phyloP scores from a whole-genome alignment of 257 asterid genomes.

The Haberlea rhodopensis region DNA sequence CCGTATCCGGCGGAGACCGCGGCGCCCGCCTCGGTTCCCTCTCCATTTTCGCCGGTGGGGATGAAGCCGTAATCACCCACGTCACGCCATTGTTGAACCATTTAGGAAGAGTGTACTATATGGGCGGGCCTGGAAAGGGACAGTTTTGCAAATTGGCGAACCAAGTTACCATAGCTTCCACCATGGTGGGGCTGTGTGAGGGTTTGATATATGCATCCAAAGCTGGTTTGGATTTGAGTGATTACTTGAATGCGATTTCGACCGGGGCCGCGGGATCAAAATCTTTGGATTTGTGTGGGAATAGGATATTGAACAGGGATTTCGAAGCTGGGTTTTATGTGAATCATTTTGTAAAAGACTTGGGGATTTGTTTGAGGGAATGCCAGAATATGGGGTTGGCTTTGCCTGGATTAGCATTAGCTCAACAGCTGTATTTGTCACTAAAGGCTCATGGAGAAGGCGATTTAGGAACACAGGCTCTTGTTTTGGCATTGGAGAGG shows the following conservation, averaged over 20 bases:
- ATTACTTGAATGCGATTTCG: slow-evolving; percentile 61
- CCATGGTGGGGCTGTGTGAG: slow-evolving; percentile 92
- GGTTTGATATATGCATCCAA: slow-evolving; percentile 77
- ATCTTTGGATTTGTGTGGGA: slow-evolving; percentile 78
- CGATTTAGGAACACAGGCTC: slow-evolving; percentile 86
- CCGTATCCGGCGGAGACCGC: slow-evolving; percentile 89
- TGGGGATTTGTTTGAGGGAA: slow-evolving; percentile 91
- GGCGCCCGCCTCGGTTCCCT: slow-evolving; percentile 81
- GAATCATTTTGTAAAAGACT: slow-evolving; percentile 90
- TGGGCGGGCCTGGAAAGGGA: slow-evolving; percentile 95
- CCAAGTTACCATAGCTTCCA: slow-evolving; percentile 68
- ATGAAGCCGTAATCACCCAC: slow-evolving; percentile 41
- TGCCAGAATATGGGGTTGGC: slow-evolving; percentile 88
- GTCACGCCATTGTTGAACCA: slow-evolving; percentile 52
- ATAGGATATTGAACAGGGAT: slow-evolving; percentile 65
- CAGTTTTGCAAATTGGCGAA: slow-evolving; percentile 80
- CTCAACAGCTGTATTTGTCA: slow-evolving; percentile 83
- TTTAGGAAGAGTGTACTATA: slow-evolving; percentile 69
- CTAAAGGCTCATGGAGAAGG: slow-evolving; percentile 91
- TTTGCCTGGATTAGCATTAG: slow-evolving; percentile 85
- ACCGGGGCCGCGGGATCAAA: slow-evolving; percentile 93
- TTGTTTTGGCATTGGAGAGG: slow-evolving; percentile 75
- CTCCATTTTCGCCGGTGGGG: slow-evolving; percentile 88
- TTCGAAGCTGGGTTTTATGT: slow-evolving; percentile 90
- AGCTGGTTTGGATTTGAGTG: slow-evolving; percentile 64